phyloP scores from a whole-genome alignment of 768 basidiomycete species.

The Termitomyces bulborhizus region DNA sequence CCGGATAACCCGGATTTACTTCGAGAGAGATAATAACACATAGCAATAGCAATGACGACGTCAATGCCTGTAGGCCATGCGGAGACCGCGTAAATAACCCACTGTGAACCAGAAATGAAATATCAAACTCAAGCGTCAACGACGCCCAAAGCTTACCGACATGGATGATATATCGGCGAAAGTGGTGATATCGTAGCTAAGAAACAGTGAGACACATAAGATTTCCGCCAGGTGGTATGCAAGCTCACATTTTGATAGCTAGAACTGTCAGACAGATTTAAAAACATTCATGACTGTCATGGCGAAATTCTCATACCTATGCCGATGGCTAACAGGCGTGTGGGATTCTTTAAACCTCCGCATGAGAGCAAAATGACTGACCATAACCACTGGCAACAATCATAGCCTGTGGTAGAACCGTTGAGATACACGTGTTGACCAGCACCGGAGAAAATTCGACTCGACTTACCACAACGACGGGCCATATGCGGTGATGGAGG shows the following conservation, averaged over 20 bases:
- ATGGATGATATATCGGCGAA: conserved; percentile 12
- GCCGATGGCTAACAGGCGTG: conserved; percentile 11
- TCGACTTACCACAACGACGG: conserved; percentile 12
- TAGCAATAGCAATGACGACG: conserved; percentile 17
- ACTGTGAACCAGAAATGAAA: conserved; percentile 9
- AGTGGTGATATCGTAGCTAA: conserved; percentile 9
- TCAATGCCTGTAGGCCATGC: conserved; percentile 17
- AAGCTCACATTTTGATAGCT: conserved; percentile 15
- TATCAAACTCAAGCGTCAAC: neutral
- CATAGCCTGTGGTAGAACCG: neutral
- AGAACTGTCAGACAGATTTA: conserved; percentile 7
- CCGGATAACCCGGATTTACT: conserved; percentile 16
- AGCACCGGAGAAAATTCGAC: too few relatives aligned
- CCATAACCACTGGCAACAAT: conserved; percentile 15
- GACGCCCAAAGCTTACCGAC: conserved; percentile 6
- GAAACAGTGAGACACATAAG: neutral
- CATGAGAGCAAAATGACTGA: neutral
- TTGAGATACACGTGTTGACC: neutral
- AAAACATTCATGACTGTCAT: neutral
- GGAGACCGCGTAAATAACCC: conserved; percentile 20
- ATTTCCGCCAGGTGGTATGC: neutral
- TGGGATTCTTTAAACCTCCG: neutral
- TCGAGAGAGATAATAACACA: conserved; percentile 20
- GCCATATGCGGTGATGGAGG: conserved; percentile 15
- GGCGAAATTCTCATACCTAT: conserved; percentile 8